These are phyloP conservation scores for Cerioporus squamosus DNA, from an alignment of 1,284 basidiomycete species.

Conservation along the genomic window DNA sequence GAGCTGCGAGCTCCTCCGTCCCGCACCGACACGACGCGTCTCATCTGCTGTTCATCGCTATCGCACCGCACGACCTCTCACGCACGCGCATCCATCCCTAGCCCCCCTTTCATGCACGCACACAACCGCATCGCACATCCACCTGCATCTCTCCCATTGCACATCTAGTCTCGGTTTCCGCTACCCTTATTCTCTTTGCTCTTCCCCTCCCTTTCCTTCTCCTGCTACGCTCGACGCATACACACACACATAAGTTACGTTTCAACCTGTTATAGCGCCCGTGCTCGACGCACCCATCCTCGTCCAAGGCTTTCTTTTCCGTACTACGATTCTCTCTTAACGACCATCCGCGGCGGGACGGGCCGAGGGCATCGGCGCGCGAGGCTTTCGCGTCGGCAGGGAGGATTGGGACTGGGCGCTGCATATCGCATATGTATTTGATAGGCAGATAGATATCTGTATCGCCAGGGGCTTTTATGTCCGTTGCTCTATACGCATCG, in stretches of 20 bases:
- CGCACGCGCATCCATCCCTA: conserved; percentile 3
- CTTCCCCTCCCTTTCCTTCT: background rate
- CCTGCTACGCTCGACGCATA: background rate
- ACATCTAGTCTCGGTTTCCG: conserved; percentile 4
- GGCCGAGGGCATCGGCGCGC: conserved; percentile 18
- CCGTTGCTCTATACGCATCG: background rate
- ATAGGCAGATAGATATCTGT: conserved; percentile 20
- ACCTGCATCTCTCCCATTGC: background rate
- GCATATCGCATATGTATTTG: conserved; percentile 15
- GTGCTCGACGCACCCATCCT: conserved; percentile 24
- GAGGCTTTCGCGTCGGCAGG: conserved; percentile 14
- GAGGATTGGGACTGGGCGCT: conserved; percentile 13
- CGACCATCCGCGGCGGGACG: conserved; percentile 11
- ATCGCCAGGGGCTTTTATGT: conserved; percentile 10
- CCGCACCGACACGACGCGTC: conserved; percentile 1
- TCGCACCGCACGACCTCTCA: conserved; percentile 11
- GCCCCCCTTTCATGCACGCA: background rate
- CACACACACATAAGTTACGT: background rate
- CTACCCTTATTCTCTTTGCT: background rate
- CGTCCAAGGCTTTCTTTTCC: conserved; percentile 2
- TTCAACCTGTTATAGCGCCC: conserved; percentile 12
- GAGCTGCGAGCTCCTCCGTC: conserved; percentile 25
- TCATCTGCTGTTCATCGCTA: background rate
- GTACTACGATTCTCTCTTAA: background rate
- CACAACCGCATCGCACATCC: conserved; percentile 1